Evolutionary conservation across 345 rosid genomes (phyloP).

Genomic region (Hibiscus syriacus): DNA sequence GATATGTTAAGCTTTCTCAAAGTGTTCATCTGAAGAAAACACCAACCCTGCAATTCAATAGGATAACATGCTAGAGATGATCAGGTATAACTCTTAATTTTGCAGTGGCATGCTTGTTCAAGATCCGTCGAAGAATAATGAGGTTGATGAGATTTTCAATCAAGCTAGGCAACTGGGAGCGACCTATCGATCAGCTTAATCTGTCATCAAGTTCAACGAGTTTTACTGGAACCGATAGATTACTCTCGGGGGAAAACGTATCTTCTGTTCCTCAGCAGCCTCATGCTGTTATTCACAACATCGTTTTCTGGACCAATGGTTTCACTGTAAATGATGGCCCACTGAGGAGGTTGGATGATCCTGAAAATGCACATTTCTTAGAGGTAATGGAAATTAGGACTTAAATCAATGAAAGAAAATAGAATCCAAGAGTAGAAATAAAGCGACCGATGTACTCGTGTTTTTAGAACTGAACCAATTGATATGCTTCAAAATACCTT

Average conservation of each 20-base stretch:
- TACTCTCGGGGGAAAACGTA: slow-evolving; percentile 72
- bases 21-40: neutral
- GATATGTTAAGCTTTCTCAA: neutral
- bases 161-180: slow-evolving; percentile 49
- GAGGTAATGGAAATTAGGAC: slow-evolving; percentile 41
- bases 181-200: slow-evolving; percentile 49
- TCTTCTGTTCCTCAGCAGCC: slow-evolving; percentile 77
- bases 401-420: neutral
- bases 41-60: neutral
- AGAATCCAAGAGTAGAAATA: no score
- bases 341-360: slow-evolving; percentile 81
- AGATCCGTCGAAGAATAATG: slow-evolving; percentile 5
- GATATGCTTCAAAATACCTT: neutral
- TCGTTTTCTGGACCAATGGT: slow-evolving; percentile 85
- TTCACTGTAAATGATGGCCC: slow-evolving; percentile 91
- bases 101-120: slow-evolving; percentile 97
- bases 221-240: slow-evolving; percentile 77
- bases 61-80: neutral
- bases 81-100: neutral
- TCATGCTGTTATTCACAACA: slow-evolving; percentile 60
- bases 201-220: slow-evolving; percentile 71
- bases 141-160: neutral
- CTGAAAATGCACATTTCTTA: slow-evolving; percentile 79
- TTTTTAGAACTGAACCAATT: neutral
- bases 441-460: neutral